Conservation (phyloP, 441 rosid genomes). For the Populus hybrid region DNA sequence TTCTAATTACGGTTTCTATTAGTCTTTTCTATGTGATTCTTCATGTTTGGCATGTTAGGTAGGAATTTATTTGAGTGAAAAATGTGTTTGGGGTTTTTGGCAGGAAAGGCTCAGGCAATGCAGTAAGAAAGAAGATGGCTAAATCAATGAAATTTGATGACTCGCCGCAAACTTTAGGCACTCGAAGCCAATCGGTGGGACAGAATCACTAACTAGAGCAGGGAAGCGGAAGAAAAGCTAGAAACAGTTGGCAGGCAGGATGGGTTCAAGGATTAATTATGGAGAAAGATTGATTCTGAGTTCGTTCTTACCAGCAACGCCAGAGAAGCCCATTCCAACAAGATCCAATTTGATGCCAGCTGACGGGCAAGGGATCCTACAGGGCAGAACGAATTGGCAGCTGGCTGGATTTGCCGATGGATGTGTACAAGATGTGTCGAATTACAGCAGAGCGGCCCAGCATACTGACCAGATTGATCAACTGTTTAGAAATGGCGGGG, state of each 20-base stretch:
- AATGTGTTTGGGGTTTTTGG: conserved; percentile 22
- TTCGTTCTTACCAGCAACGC: conserved; percentile 56
- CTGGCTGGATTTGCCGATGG: conserved; percentile 33
- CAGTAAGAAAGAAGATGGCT: conserved; percentile 23
- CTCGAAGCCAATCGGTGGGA: conserved; percentile 5
- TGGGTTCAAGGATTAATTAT: conserved; percentile 40
- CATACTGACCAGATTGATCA: conserved; percentile 27
- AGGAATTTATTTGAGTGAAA: conserved; percentile 18
- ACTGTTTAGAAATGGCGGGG: conserved; percentile 22
- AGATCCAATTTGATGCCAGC: conserved; percentile 29
- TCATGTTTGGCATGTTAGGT: conserved; percentile 18
- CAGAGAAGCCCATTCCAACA: conserved; percentile 39
- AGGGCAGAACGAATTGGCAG: conserved; percentile 34
- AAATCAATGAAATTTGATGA: not conserved
- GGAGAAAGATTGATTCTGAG: conserved; percentile 37
- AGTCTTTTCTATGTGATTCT: not conserved
- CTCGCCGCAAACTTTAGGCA: not conserved
- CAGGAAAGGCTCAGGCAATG: conserved; percentile 13
- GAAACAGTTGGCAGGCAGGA: conserved; percentile 17
- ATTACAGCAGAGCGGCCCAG: conserved; percentile 26
- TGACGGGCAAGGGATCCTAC: conserved; percentile 25
- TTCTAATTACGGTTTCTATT: conserved; percentile 18
- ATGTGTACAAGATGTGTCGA: conserved; percentile 27
- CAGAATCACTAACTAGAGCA: not conserved
- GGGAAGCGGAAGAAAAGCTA: not conserved